Base-by-base conservation (phyloP, 75 land plant species). In the Sequoia sempervirens region DNA sequence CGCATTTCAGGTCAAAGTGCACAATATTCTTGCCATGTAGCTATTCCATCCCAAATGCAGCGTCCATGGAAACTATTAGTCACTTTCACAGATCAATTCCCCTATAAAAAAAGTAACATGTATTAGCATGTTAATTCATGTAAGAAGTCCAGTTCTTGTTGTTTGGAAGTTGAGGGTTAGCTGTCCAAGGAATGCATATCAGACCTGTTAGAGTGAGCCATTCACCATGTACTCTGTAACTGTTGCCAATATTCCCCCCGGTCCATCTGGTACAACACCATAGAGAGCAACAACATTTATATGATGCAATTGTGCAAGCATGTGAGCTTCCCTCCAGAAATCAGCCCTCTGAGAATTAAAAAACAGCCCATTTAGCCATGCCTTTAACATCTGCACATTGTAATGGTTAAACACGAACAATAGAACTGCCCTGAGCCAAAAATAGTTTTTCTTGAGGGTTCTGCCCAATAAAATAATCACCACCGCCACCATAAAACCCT, bases 141-240 rank as follows among this genome's bases (percentile, higher is more conserved):
- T 23, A 75, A 75, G 79, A 6, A 15, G 8, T 40, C 23, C 41
- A 18, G 18, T 36, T 36, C 79, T 36, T 75, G 7, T 46, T 75
- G 46, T 75, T 75, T 38, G 41, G n/a, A 43, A 75, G 43, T 75
- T 45, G 46, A 75, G 40, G 13, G 34, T 72, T 72, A 72, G 17
- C 4, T 32, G 17, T 72, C 37, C 13, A 72, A 72, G 40, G 46
- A 75, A 75, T 75, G 41, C 18, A 38, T 38, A 75, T 23, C 46
- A 40, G 43, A 75, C 79, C 79, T 75, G 88, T 80, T 91, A 89
- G 40, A 97, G 89, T 53, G 99, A 97, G 54, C 99, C 99, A 93
- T 97, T 97, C 75, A 97, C 99, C 99, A 97, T 97, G 85, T 86
- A 97, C 82, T 97, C 99, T 50, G 99, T 97, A 3, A 97, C 99